phyloP scores from a whole-genome alignment of 371 early-diverging fungal species.

The Lichtheimia corymbifera region DNA sequence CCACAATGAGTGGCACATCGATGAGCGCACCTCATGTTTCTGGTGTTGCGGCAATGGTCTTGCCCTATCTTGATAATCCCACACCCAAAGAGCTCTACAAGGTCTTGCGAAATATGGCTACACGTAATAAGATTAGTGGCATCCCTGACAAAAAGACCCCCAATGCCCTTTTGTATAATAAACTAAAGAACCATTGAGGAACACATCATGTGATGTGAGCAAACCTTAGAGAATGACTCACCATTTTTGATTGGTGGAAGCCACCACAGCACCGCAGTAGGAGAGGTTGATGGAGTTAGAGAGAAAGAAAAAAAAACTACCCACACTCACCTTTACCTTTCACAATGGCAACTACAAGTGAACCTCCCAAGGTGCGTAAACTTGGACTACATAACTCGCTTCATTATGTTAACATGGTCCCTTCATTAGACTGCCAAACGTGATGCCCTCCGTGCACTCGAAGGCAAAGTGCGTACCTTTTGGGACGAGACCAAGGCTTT shows the following conservation, averaged over 20 bases:
- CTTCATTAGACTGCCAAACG: constrained; percentile 71
- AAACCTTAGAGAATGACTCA: too few relatives aligned
- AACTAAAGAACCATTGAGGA: too few relatives aligned
- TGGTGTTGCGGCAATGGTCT: constrained; percentile 67
- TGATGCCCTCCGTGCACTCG: constrained; percentile 80
- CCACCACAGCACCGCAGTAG: too few relatives aligned
- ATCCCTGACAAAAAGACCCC: constrained; percentile 10
- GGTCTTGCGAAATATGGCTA: constrained; percentile 16
- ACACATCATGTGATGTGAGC: too few relatives aligned
- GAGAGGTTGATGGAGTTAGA: too few relatives aligned
- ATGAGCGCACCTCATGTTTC: constrained; percentile 83
- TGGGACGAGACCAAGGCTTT: constrained; percentile 85
- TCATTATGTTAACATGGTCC: neutral
- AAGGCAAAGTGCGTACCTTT: constrained; percentile 72
- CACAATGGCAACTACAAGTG: constrained; percentile 12
- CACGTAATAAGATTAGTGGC: constrained; percentile 7
- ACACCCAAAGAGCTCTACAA: constrained; percentile 31
- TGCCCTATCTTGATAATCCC: constrained; percentile 18
- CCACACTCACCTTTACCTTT: neutral
- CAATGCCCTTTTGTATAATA: constrained; percentile 16
- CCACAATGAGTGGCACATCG: constrained; percentile 73
- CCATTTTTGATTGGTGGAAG: too few relatives aligned
- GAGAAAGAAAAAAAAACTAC: too few relatives aligned
- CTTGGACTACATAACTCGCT: neutral
- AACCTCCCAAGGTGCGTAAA: constrained; percentile 11